phyloP scores from a whole-genome alignment of 2,329 filamentous ascomycete genomes.

The Neoscytalidium dimidiatum region DNA sequence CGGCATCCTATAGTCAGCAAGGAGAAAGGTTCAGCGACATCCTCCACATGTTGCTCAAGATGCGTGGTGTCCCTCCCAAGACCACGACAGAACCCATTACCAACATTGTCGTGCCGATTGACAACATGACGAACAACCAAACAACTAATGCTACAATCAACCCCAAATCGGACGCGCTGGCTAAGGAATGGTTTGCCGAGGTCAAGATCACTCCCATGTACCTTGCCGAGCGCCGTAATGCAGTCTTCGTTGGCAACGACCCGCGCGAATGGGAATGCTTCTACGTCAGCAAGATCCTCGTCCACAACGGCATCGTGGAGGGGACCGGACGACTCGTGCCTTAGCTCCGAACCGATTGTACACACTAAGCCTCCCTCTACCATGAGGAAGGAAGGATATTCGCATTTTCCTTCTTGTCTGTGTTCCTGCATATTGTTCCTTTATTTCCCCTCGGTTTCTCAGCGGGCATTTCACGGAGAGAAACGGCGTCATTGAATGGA shows the following conservation, averaged over 20 bases:
- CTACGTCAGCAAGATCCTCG: constrained; percentile 18
- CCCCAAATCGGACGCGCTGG: constrained; percentile 35
- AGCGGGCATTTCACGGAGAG: constrained; percentile 17
- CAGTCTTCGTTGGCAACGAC: constrained; percentile 33
- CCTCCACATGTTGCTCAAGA: constrained; percentile 59
- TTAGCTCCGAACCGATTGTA: neutral
- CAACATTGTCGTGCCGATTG: constrained; percentile 33
- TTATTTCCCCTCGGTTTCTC: neutral
- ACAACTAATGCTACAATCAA: constrained; percentile 22
- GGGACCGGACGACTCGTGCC: constrained; percentile 16
- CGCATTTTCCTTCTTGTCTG: constrained; percentile 5
- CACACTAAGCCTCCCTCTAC: neutral
- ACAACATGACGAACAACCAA: constrained; percentile 19
- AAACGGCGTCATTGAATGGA: constrained; percentile 4
- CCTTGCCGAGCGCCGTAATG: constrained; percentile 33
- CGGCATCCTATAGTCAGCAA: constrained; percentile 55
- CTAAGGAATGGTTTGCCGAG: constrained; percentile 38
- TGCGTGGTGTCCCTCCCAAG: constrained; percentile 53
- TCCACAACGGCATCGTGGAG: constrained; percentile 17
- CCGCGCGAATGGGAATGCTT: constrained; percentile 36
- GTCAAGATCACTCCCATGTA: constrained; percentile 31
- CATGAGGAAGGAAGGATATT: neutral
- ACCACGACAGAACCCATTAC: constrained; percentile 32
- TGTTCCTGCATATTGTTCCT: neutral
- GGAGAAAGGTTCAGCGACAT: constrained; percentile 61